Evolutionary conservation across 2,329 filamentous ascomycete genomes (phyloP), one percentile per base, ranked within the genome.

Genomic region (Lomentospora prolificans): DNA sequence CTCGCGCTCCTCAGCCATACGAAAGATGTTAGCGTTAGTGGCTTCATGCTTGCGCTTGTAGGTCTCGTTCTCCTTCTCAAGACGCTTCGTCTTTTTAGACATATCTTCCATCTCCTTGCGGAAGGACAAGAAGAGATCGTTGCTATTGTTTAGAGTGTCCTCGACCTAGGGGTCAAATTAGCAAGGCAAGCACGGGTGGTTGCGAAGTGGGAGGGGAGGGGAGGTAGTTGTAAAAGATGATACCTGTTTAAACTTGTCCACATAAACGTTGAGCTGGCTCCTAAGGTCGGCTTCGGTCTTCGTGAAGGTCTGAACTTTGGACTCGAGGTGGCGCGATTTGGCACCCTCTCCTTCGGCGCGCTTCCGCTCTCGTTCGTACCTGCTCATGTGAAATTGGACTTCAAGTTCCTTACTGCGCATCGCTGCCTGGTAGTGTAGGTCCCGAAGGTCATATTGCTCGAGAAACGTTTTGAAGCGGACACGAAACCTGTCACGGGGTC

Each of bases 201-300:
- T 12, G 33, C 4, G 22, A 17, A 53, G 27, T n/a, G 51, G 51
- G 22, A 8, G 31, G 33, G 31, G 31, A 44, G 4, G 44, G 46
- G 24, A 12, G 25, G 48, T 41, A 57, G 61, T 61, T 61, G 63
- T 52, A 59, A 60, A 63, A 57, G 59, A 59, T 60, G 57, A 61
- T 82, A 96, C 92, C 88, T 99, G 94, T 76, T 97, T 97, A 74
- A 97, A 97, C 74, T 97, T 99, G 69, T 99, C 94, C 25, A 96
- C 92, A 65, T 99, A 99, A 64, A 96, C 92, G 69, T 96, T 97
- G 64, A 99, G 83, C 71, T 99, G 94, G 64, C 89, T 95, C 58
- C 94, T 79, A 56, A 99, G 79, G 70, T 97, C 92, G 14, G 89
- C 87, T 72, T 99, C 94, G 8, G 92, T 97, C 71, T 96, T 94